A percentile compares a stretch with the other conserved stretches of the same genome.
These are phyloP conservation scores for Pseudozyma flocculosa DNA, from an alignment of 1,284 basidiomycete species.

Conservation along the genomic window DNA sequence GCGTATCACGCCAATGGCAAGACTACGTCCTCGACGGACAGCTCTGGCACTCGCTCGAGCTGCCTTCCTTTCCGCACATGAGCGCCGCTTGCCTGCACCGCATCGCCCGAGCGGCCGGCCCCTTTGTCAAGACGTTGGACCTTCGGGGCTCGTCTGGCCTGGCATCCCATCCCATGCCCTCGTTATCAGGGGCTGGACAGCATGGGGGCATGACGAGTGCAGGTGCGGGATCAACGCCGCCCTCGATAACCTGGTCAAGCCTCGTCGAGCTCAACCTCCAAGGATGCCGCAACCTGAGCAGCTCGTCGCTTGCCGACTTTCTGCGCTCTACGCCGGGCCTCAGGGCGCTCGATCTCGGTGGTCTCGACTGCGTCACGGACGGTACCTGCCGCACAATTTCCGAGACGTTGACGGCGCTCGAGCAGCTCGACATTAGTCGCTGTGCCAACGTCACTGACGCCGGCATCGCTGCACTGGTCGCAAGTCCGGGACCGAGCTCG, in stretches of 20 bases:
- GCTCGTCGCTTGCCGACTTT: conserved; percentile 70
- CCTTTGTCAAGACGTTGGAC: conserved; percentile 70
- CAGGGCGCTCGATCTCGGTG: conserved; percentile 68
- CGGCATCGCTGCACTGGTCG: conserved; percentile 60
- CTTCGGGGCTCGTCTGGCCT: conserved; percentile 69
- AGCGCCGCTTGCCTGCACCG: conserved; percentile 21
- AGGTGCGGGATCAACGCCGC: conserved; percentile 1
- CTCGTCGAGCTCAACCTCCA: conserved; percentile 68
- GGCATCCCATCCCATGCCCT: conserved; percentile 10
- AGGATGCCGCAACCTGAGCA: conserved; percentile 71
- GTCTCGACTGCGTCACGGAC: conserved; percentile 69
- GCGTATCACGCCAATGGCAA: conserved; percentile 83
- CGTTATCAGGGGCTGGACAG: conserved; percentile 1
- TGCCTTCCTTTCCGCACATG: conserved; percentile 63
- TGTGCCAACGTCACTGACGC: conserved; percentile 71
- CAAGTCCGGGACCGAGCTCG: conserved; percentile 4
- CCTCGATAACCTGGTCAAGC: conserved; percentile 13
- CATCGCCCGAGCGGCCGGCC: conserved; percentile 58
- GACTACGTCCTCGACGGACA: conserved; percentile 80
- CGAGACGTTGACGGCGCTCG: conserved; percentile 64
- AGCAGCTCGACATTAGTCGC: conserved; percentile 71
- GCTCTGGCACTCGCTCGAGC: conserved; percentile 67
- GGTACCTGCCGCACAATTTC: conserved; percentile 71
- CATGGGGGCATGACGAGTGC: too few species aligned
- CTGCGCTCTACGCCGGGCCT: conserved; percentile 71